Base-by-base conservation (phyloP, 2,329 filamentous ascomycete genomes). In the Chaetomiaceae sp. region DNA sequence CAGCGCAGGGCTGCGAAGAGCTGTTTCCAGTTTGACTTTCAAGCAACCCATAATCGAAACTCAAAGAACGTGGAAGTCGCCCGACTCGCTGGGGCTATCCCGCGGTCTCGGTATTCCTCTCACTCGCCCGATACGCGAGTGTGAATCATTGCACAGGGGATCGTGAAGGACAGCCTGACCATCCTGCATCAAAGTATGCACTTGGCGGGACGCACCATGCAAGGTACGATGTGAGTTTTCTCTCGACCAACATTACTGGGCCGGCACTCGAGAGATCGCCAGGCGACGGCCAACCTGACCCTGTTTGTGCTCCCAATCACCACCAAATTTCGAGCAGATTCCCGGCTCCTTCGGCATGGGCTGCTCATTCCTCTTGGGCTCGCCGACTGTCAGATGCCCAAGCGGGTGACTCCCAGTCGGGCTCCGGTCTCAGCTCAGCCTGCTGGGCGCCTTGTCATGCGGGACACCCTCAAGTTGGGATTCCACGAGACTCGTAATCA, bases 161-260 rank as follows among this genome's bases (percentile, higher is more conserved):
- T 33, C 31, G 35, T 31, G 45, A 21, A 13, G 33, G 39, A 33
- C 46, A 41, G 37, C 39, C 25, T 37, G 51, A 43, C 54, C 51
- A 58, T 48, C 50, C 53, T 54, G 21, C 46, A 46, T 10, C 21
- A 20, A 51, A 12, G 25, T 13, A 7, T 44, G 50, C 54, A 53
- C 56, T 58, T 56, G 43, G 35, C 46, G 50, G n/a, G 30, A 58
- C 48, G 53, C 57, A 57, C 57, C 54, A 62, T 60, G 61, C 60
- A 63, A 63, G 58, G 58, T 58, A 59, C 58, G 44, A 48, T 23
- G 38, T 48, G 48, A 48, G 30, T 16, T 12, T 12, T n/a, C 9
- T 35, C 16, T 25, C 14, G 14, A 27, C 16, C 16, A 42, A 25
- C 10, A 31, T 25, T 27, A 48, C 25, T 27, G 30, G 42, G 8